These are phyloP conservation scores for Blastobotrys raffinosifermentans DNA, from an alignment of 1,139 yeast genomes.

Conservation along the genomic window DNA sequence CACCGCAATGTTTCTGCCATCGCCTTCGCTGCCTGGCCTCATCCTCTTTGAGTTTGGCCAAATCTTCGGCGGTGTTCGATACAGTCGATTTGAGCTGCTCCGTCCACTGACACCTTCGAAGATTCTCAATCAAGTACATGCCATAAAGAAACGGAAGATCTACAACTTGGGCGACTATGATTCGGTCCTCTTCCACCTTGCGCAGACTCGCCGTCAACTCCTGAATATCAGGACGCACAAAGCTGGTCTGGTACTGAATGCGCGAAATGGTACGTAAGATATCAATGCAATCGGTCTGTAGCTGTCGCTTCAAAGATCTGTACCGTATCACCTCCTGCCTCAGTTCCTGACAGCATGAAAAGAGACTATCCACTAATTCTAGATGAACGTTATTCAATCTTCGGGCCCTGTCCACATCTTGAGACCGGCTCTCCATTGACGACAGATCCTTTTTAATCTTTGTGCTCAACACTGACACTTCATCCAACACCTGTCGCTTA, in stretches of 20 bases:
- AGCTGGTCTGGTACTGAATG: conserved; percentile 29
- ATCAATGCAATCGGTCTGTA: conserved; percentile 17
- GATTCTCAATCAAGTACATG: conserved; percentile 59
- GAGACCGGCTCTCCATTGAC: conserved; percentile 23
- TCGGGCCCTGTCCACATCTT: conserved; percentile 18
- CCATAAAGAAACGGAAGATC: conserved; percentile 84
- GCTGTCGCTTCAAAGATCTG: conserved; percentile 10
- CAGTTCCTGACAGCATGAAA: conserved; percentile 22
- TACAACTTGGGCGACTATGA: conserved; percentile 45
- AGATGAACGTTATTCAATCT: conserved; percentile 21
- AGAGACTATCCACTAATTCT: conserved; percentile 22
- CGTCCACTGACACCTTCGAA: conserved; percentile 67
- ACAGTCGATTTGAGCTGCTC: conserved; percentile 47
- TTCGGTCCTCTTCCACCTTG: conserved; percentile 41
- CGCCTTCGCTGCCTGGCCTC: conserved; percentile 53
- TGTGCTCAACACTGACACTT: conserved; percentile 24
- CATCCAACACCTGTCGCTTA: conserved; percentile 21
- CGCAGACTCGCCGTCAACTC: conserved; percentile 32
- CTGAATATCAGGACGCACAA: conserved; percentile 26
- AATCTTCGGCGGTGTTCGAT: conserved; percentile 50
- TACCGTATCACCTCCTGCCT: conserved; percentile 14
- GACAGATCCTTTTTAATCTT: conserved; percentile 27
- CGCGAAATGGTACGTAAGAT: conserved; percentile 26
- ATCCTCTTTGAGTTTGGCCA: conserved; percentile 51
- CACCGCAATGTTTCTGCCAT: conserved; percentile 46